Base-by-base conservation (phyloP, 441 rosid genomes). In the Populus tomentosa region DNA sequence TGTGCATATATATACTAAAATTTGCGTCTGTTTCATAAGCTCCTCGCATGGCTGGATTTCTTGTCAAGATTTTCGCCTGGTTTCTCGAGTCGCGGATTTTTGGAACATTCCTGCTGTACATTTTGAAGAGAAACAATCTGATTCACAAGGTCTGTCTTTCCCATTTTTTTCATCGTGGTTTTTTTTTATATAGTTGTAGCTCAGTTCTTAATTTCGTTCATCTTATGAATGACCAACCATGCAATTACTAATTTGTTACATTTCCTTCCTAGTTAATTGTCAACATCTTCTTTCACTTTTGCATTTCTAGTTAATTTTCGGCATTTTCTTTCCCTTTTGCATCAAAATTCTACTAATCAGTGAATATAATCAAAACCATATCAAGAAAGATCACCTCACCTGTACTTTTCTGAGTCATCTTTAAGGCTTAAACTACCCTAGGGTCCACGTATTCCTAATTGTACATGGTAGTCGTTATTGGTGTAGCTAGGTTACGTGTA, bases 21-120 rank as follows among this genome's bases (percentile, higher is more conserved):
- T 46, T 13, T 13, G 10, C 16, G 4, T 80, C 24, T 28, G 9
- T 8, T 38, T n/a, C 28, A 66, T 70, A 86, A 90, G 92, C 92
- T 66, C 94, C 94, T 7, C 32, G 32, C 32, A 30, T 30, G 32
- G 32, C 32, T 30, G 32, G 32, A 30, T 30, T 30, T 30, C 32
- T 84, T 33, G 89, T 86, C 64, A 88, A 87, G 74, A 50, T 88
- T 7, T 88, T 87, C 59, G 84, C 80, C 42, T 90, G 94, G 94
- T 84, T 90, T 70, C 66, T 90, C 77, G 94, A 90, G 77, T 82
- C 83, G 1, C 67, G 77, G 72, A 77, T 88, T 4, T 70, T 90
- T 62, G 92, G 94, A 24, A 38, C 84, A 1, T 23, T 82, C 10
- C 73, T 90, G 46, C 23, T 87, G n/a, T 85, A 85, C 81, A 20